Base-by-base conservation (phyloP, 108 stramenopile species). In the Mediolabrus comicus region DNA sequence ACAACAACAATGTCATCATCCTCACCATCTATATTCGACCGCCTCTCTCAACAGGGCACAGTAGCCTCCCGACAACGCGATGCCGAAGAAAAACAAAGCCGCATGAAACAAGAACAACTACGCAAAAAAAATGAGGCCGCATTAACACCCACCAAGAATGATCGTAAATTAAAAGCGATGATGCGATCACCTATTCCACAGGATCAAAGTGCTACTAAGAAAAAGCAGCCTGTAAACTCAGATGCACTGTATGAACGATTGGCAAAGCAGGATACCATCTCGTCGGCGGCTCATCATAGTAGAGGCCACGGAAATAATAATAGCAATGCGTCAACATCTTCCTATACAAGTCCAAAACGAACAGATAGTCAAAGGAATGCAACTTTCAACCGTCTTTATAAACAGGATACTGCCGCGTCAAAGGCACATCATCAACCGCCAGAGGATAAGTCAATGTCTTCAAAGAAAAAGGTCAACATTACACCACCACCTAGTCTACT, bases 201-300 rank as follows among this genome's bases (percentile, higher is more conserved):
- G 36, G 65, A 67, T 67, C 52, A 22, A 12, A 27, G 17, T 22
- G 17, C 34, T 13, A 24, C 9, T 17, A 51, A 28, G 13, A 36
- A 38, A 17, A 56, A 67, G 65, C 54, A 26, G 28, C 33, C 52
- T n/a, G 25, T 25, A n/a, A 28, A 30, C 11, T 55, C 65, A 26
- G 54, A 53, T 55, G 65, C 28, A 10, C 30, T 67, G 14, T 67
- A 39, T 54, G 36, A 67, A 28, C 65, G 54, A 29, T 54, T 67
- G 33, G 53, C 65, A 25, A 67, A 54, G 26, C 65, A 56, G 13
- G 65, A 67, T 25, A 67, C 65, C 17, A 27, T 67, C 4, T 56
- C 65, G 1, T 67, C 65, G 12, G 65, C 65, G 26, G 65, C 54
- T 34, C 65, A 67, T 35, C 65, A 67, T 28, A 41, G 4, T 53